These are phyloP conservation scores for Termitomyces sp. DNA, from an alignment of 768 basidiomycete genomes.

Conservation along the genomic window DNA sequence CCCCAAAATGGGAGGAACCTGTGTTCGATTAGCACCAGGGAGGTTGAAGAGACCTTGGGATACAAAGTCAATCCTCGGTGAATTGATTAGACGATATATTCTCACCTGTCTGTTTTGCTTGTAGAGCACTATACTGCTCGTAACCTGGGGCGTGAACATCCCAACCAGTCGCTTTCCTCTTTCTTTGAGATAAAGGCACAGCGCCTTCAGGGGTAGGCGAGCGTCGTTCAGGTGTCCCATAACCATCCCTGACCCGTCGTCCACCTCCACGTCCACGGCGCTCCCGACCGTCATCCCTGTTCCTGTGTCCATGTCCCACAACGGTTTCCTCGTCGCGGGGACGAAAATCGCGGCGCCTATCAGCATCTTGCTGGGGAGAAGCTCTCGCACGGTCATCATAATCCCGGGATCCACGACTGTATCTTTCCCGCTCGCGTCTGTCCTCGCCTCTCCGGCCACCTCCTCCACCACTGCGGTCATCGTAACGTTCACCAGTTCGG, in stretches of 20 bases:
- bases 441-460: constrained; percentile 39
- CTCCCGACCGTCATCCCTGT: constrained; percentile 28
- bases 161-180: constrained; percentile 90
- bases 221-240: constrained; percentile 71
- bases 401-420: constrained; percentile 37
- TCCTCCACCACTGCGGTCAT: constrained; percentile 26
- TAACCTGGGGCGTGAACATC: constrained; percentile 95
- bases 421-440: constrained; percentile 46
- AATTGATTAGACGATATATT: not conserved
- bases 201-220: constrained; percentile 89
- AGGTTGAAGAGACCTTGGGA: constrained; percentile 85
- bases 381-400: constrained; percentile 39
- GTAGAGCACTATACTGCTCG: constrained; percentile 89
- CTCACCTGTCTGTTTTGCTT: constrained; percentile 97
- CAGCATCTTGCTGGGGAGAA: constrained; percentile 38
- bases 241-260: constrained; percentile 36
- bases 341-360: constrained; percentile 42
- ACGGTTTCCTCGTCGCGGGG: constrained; percentile 37
- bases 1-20: constrained; percentile 75
- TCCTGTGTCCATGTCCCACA: constrained; percentile 29
- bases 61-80: not conserved
- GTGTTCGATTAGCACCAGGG: constrained; percentile 89
- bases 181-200: constrained; percentile 76
- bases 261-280: constrained; percentile 30
- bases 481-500: constrained; percentile 25